These are phyloP conservation scores for Guyanaporus albipodus DNA, from an alignment of 768 basidiomycete species.

Conservation along the genomic window DNA sequence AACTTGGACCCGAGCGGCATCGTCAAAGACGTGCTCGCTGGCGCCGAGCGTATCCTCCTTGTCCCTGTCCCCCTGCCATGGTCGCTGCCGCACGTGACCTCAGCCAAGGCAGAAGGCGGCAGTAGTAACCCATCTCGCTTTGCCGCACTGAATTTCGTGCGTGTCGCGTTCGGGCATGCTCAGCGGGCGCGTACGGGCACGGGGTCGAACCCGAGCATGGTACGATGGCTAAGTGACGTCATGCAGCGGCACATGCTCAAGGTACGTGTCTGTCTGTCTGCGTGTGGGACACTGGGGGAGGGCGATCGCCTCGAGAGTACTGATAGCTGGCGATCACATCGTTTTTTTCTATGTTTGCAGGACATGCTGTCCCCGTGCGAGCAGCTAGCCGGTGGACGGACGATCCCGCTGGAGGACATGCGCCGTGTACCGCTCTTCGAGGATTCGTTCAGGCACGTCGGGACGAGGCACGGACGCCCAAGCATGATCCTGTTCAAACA, in stretches of 20 bases:
- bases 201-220: not conserved
- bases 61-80: too few species aligned
- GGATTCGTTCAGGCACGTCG: conserved; percentile 30
- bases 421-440: conserved; percentile 45
- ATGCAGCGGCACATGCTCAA: conserved; percentile 14
- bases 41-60: conserved; percentile 41
- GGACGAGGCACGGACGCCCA: conserved; percentile 37
- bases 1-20: too few species aligned
- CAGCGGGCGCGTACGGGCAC: conserved; percentile 6
- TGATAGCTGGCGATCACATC: not conserved
- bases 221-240: conserved; percentile 12
- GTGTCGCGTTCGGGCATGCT: conserved; percentile 38
- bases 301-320: too few species aligned
- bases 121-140: conserved; percentile 51
- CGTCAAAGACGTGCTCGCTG: conserved; percentile 24
- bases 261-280: conserved; percentile 11
- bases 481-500: conserved; percentile 34
- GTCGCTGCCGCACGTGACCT: too few species aligned
- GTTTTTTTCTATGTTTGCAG: conserved; percentile 37
- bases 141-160: conserved; percentile 59
- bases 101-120: too few species aligned
- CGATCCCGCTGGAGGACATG: conserved; percentile 52
- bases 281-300: not conserved
- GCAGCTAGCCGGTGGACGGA: conserved; percentile 41
- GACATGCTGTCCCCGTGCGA: conserved; percentile 50